Percentiles rank a stretch among this genome's conserved stretches.
Evolutionary conservation across 2,329 filamentous ascomycete genomes (phyloP).

Genomic region (Sarocladium strictum): DNA sequence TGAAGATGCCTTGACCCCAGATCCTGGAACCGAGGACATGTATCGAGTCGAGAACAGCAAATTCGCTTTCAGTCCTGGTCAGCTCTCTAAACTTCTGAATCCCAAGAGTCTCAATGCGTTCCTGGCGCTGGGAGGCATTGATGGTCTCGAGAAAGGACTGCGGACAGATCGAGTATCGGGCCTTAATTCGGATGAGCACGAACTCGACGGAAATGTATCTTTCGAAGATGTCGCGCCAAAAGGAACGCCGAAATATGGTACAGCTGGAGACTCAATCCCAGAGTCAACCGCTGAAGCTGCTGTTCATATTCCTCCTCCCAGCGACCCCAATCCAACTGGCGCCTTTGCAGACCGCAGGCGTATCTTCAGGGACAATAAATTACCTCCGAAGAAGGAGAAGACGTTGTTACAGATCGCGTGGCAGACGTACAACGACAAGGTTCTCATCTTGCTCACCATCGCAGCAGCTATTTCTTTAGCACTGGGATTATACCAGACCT

Average conservation of each 20-base stretch:
- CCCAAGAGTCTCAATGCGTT: constrained; percentile 74
- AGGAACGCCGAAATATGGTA: constrained; percentile 28
- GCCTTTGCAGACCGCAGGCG: constrained; percentile 50
- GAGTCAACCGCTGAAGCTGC: constrained; percentile 19
- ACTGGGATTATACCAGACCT: constrained; percentile 64
- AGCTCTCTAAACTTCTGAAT: constrained; percentile 70
- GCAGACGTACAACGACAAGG: constrained; percentile 80
- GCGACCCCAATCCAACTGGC: constrained; percentile 16
- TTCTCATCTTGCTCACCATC: constrained; percentile 64
- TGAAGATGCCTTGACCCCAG: constrained; percentile 33
- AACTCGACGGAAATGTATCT: constrained; percentile 55
- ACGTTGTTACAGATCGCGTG: constrained; percentile 57
- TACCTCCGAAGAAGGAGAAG: constrained; percentile 62
- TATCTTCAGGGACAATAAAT: constrained; percentile 56
- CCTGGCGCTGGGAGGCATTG: constrained; percentile 66
- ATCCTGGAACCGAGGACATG: constrained; percentile 67
- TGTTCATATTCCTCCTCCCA: constrained; percentile 19
- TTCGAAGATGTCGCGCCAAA: constrained; percentile 56
- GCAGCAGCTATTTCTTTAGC: constrained; percentile 68
- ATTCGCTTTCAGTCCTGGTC: constrained; percentile 69
- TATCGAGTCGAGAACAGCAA: constrained; percentile 62
- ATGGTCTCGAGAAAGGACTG: constrained; percentile 68
- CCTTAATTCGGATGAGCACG: constrained; percentile 63
- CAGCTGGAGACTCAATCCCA: constrained; percentile 25
- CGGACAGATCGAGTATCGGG: constrained; percentile 59